These are phyloP conservation scores for Lentinula lateritia DNA, from an alignment of 768 basidiomycete species.

Conservation along the genomic window DNA sequence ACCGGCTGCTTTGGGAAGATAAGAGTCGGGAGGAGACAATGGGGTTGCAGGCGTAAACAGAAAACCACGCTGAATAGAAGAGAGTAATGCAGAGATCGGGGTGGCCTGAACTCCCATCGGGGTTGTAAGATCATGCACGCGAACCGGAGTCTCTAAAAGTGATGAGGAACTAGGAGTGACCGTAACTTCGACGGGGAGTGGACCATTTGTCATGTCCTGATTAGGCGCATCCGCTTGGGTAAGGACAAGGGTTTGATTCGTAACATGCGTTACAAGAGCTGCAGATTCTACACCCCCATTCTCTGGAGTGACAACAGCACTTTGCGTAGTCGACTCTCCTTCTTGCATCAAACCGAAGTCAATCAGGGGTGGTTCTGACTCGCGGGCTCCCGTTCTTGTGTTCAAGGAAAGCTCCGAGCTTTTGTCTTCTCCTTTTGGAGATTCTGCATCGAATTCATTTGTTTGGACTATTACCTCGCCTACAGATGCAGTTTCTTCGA, in stretches of 20 bases:
- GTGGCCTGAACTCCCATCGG: slow-evolving; percentile 17
- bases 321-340: not conserved
- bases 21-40: slow-evolving; percentile 34
- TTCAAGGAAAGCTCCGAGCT: not conserved
- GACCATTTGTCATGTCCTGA: too few relatives aligned
- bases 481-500: not conserved
- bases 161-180: not conserved
- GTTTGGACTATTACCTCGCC: not conserved
- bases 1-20: slow-evolving; percentile 12
- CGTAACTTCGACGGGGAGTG: not conserved
- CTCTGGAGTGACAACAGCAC: not conserved
- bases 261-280: not conserved
- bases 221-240: too few relatives aligned
- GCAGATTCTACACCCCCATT: not conserved
- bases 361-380: not conserved
- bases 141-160: not conserved
- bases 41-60: slow-evolving; percentile 37
- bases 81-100: slow-evolving; percentile 38
- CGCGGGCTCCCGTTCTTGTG: not conserved
- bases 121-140: not conserved
- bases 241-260: not conserved
- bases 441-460: not conserved
- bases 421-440: not conserved
- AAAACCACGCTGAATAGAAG: slow-evolving; percentile 41
- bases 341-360: not conserved